phyloP scores from a whole-genome alignment of 805 yeast species.

The Candida ortonii region DNA sequence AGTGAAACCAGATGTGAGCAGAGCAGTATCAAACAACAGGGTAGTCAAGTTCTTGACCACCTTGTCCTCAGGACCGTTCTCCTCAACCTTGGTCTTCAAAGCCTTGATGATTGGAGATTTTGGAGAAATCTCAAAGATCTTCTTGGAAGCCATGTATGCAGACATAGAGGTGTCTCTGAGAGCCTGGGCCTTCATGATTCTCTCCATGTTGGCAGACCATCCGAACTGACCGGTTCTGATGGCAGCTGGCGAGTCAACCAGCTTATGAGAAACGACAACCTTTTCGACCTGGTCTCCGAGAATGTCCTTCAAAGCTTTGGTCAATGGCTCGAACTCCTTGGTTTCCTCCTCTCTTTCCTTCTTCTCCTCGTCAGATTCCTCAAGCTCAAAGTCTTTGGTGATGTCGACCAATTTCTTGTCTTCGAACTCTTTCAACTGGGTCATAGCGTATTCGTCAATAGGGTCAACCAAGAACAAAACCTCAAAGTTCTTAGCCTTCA shows the following conservation, averaged over 20 bases:
- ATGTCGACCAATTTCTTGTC: slow-evolving; percentile 98
- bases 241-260: slow-evolving; percentile 99
- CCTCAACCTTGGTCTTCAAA: slow-evolving; percentile 93
- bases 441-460: slow-evolving; percentile 99
- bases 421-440: slow-evolving; percentile 98
- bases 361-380: slow-evolving; percentile 99
- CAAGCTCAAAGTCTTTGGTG: slow-evolving; percentile 98
- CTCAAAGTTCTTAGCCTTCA: slow-evolving; percentile 98
- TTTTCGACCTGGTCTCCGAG: slow-evolving; percentile 99
- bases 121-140: slow-evolving; percentile 98
- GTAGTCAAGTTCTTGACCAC: slow-evolving; percentile 97
- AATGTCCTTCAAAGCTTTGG: slow-evolving; percentile 94
- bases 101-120: slow-evolving; percentile 92
- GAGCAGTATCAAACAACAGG: slow-evolving; percentile 94
- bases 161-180: slow-evolving; percentile 98
- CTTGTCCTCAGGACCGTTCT: slow-evolving; percentile 97
- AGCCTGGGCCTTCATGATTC: slow-evolving; percentile 99
- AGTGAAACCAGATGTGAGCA: slow-evolving; percentile 97
- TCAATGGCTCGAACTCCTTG: slow-evolving; percentile 87
- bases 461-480: slow-evolving; percentile 98
- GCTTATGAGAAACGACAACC: slow-evolving; percentile 96
- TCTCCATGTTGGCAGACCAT: slow-evolving; percentile 99
- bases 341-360: slow-evolving; percentile 87
- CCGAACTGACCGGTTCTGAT: slow-evolving; percentile 99
- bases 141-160: slow-evolving; percentile 98